Evolutionary conservation across 345 rosid species (phyloP).

Genomic region (Cardiospermum halicacabum): DNA sequence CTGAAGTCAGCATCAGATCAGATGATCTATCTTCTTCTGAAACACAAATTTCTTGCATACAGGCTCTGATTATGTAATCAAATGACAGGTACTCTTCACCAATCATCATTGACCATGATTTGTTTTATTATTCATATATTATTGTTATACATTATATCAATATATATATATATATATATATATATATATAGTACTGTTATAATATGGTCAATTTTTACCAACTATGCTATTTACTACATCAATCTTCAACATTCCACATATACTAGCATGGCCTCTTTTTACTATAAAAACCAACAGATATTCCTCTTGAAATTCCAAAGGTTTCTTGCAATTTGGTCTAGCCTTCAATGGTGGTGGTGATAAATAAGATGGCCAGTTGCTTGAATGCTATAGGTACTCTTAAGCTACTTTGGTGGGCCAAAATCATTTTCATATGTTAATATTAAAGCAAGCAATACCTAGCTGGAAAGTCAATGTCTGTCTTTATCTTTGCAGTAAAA

Average conservation of each 20-base stretch:
- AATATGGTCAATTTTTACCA: no score
- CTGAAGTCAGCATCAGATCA: not conserved
- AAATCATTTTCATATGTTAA: not conserved
- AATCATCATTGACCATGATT: not conserved
- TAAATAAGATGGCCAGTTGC: not conserved
- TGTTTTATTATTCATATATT: not conserved
- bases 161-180: no score
- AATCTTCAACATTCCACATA: no score
- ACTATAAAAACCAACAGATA: no score
- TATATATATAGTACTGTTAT: no score
- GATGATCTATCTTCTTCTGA: slow-evolving; percentile 19
- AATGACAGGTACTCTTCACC: not conserved
- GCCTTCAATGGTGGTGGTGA: not conserved
- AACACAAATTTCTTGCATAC: slow-evolving; percentile 11
- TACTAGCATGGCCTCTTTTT: no score
- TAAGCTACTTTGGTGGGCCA: slow-evolving; percentile 1
- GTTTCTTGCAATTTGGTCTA: no score
- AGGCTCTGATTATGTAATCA: not conserved
- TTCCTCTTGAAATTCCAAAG: no score
- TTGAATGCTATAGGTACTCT: not conserved
- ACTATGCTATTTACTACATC: no score
- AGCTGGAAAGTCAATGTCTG: not conserved
- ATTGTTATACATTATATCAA: not conserved
- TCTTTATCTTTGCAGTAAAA: not conserved
- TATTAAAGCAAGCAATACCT: not conserved